These are phyloP conservation scores for Pseudevernia furfuracea DNA, from an alignment of 495 filamentous ascomycete species.

Conservation along the genomic window DNA sequence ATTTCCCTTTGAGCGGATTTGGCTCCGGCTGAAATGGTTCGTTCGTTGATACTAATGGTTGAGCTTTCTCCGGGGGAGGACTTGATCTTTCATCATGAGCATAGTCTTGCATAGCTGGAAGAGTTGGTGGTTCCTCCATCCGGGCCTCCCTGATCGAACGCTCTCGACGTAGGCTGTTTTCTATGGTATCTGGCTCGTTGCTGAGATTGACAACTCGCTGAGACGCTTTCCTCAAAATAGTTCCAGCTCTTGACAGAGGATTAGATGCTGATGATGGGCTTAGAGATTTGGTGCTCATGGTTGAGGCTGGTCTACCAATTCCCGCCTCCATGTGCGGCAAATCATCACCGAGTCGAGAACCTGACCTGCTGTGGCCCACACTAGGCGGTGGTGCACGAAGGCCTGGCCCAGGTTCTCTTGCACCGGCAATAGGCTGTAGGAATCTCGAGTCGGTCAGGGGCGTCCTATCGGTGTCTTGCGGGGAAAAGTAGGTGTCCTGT, in stretches of 20 bases:
- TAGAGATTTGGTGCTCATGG: constrained; percentile 37
- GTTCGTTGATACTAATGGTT: constrained; percentile 29
- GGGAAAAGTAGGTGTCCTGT: constrained; percentile 47
- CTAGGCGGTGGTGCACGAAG: constrained; percentile 33
- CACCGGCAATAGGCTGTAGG: constrained; percentile 62
- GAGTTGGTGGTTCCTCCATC: constrained; percentile 47
- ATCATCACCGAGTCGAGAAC: constrained; percentile 56
- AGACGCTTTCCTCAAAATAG: constrained; percentile 93
- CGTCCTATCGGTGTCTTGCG: constrained; percentile 57
- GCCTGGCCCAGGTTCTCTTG: constrained; percentile 24
- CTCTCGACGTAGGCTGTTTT: constrained; percentile 63
- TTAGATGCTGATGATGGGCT: constrained; percentile 53
- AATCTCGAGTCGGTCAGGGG: constrained; percentile 54
- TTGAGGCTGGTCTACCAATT: constrained; percentile 37
- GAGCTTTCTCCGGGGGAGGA: constrained; percentile 37
- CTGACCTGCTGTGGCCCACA: constrained; percentile 52
- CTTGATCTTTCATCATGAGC: constrained; percentile 45
- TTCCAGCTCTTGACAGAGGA: constrained; percentile 69
- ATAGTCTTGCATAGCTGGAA: constrained; percentile 50
- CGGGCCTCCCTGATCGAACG: constrained; percentile 48
- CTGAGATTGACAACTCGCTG: constrained; percentile 96
- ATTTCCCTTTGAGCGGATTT: constrained; percentile 83
- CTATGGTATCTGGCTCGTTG: constrained; percentile 74
- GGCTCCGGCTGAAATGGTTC: constrained; percentile 40
- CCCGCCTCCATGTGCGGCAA: constrained; percentile 50